phyloP scores from a whole-genome alignment of 768 basidiomycete species.

The Boletales sp. region DNA sequence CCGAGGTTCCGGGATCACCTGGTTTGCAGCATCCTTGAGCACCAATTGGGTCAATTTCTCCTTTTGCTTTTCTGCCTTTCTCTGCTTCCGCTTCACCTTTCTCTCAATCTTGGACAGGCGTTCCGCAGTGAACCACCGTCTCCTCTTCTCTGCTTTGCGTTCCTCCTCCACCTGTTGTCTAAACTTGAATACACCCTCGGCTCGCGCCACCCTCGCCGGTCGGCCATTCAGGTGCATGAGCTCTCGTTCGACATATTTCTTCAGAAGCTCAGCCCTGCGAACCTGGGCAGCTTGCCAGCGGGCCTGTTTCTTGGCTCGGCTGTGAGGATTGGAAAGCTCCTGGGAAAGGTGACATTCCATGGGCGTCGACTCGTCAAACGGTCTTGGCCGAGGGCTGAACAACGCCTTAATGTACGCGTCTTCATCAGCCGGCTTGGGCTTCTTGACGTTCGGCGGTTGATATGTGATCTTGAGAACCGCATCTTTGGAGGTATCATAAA shows the following conservation, averaged over 20 bases:
- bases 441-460: constrained; percentile 48
- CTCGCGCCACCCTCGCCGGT: constrained; percentile 56
- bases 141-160: constrained; percentile 57
- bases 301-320: constrained; percentile 75
- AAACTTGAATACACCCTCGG: constrained; percentile 77
- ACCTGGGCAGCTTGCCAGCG: constrained; percentile 64
- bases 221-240: constrained; percentile 57
- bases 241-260: constrained; percentile 52
- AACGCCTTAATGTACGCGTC: constrained; percentile 57
- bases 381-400: constrained; percentile 36
- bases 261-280: constrained; percentile 47
- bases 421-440: constrained; percentile 41
- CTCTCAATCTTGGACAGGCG: constrained; percentile 36
- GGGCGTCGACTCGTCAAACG: constrained; percentile 51
- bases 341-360: constrained; percentile 62
- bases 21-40: constrained; percentile 54
- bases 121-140: constrained; percentile 41
- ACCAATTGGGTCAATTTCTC: constrained; percentile 53
- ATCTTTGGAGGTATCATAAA: constrained; percentile 64
- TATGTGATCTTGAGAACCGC: constrained; percentile 70
- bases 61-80: constrained; percentile 43
- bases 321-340: constrained; percentile 80
- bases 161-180: constrained; percentile 55
- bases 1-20: constrained; percentile 44
- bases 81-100: constrained; percentile 38